Conservation (phyloP, 768 basidiomycete species). For the Tulasnella sp. region DNA sequence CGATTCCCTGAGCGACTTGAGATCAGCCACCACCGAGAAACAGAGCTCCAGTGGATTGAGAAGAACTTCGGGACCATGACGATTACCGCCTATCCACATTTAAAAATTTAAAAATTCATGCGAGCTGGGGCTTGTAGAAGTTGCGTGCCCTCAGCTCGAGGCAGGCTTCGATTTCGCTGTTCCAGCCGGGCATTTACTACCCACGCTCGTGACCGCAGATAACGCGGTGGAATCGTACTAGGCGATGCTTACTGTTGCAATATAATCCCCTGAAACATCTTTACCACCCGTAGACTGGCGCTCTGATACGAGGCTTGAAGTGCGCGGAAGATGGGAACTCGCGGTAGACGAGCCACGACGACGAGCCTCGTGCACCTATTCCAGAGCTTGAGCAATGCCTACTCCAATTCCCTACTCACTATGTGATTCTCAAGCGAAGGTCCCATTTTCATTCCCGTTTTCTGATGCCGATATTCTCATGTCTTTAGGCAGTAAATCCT, state of each 20-base stretch:
- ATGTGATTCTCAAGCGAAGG: not conserved
- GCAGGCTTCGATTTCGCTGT: not conserved
- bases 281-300: not conserved
- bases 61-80: not conserved
- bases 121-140: not conserved
- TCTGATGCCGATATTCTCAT: too few relatives aligned
- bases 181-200: too few relatives aligned
- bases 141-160: not conserved
- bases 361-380: not conserved
- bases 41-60: not conserved
- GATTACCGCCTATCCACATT: not conserved
- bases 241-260: not conserved
- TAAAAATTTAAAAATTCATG: not conserved
- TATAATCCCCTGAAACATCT: not conserved
- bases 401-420: not conserved
- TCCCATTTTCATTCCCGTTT: not conserved
- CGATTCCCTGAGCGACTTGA: not conserved
- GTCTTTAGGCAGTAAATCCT: not conserved
- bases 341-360: not conserved
- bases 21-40: not conserved
- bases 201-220: not conserved
- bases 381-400: not conserved
- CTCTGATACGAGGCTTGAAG: not conserved
- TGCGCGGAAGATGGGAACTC: not conserved
- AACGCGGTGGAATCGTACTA: not conserved